phyloP scores from a whole-genome alignment of 1,284 basidiomycete genomes.

The Neonothopanus nambi region DNA sequence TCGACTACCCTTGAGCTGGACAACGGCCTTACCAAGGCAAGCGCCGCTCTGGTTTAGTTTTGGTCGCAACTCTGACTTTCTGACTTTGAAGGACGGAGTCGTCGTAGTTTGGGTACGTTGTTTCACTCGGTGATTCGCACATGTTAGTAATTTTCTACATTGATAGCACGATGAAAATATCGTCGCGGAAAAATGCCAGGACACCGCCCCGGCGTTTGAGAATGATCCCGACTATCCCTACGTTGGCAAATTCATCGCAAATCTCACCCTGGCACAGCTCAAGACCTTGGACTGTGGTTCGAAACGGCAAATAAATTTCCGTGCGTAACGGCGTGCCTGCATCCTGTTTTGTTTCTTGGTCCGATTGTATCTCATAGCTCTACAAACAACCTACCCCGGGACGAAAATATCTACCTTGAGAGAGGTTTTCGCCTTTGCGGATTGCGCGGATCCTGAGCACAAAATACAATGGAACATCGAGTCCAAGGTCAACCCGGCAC shows the following conservation, averaged over 20 bases:
- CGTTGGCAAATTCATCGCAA: slow-evolving; percentile 73
- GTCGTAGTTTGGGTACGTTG: slow-evolving; percentile 60
- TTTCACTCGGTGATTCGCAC: not conserved
- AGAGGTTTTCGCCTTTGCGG: slow-evolving; percentile 75
- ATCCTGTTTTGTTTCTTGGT: not conserved
- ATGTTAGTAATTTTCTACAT: too few species aligned
- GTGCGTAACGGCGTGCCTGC: slow-evolving; percentile 40
- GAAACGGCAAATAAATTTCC: slow-evolving; percentile 59
- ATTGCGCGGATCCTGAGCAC: slow-evolving; percentile 65
- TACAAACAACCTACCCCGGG: slow-evolving; percentile 65
- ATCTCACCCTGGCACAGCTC: slow-evolving; percentile 76
- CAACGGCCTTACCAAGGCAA: slow-evolving; percentile 71
- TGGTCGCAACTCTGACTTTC: slow-evolving; percentile 1
- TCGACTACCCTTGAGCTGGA: slow-evolving; percentile 77
- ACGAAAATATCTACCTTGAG: slow-evolving; percentile 70
- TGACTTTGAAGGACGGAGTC: slow-evolving; percentile 56
- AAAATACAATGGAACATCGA: slow-evolving; percentile 76
- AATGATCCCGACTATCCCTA: slow-evolving; percentile 66
- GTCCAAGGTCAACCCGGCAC: slow-evolving; percentile 69
- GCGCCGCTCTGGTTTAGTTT: slow-evolving; percentile 5
- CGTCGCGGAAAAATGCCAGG: slow-evolving; percentile 59
- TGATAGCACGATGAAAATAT: slow-evolving; percentile 69
- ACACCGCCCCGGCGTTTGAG: slow-evolving; percentile 59
- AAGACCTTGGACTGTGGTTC: slow-evolving; percentile 80
- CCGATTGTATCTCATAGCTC: slow-evolving; percentile 36